phyloP scores from a whole-genome alignment of 768 basidiomycete species.

The Mycena galericulata region DNA sequence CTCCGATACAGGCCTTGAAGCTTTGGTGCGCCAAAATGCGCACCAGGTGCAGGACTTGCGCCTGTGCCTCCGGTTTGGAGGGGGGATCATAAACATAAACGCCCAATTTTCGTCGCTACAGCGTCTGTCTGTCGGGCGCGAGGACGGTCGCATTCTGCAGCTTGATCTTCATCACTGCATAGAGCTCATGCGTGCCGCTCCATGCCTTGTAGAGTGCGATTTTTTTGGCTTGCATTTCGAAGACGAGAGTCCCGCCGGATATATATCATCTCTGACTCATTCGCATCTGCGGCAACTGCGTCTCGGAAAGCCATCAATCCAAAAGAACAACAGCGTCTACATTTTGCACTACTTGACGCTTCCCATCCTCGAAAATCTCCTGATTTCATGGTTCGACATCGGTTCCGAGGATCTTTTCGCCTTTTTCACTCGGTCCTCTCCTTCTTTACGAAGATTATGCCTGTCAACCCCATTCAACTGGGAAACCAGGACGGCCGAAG shows the following conservation, averaged over 20 bases:
- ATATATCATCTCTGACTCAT: neutral
- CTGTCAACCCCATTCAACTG: neutral
- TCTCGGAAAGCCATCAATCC: neutral
- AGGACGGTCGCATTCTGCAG: neutral
- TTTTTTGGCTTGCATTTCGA: neutral
- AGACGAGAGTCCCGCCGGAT: neutral
- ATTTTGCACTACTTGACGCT: neutral
- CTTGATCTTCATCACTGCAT: neutral
- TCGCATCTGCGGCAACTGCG: neutral
- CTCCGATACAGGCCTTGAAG: neutral
- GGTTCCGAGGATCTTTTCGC: neutral
- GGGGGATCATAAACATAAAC: no score
- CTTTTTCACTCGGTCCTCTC: neutral
- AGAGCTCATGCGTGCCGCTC: neutral
- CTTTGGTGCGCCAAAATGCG: neutral
- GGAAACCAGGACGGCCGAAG: neutral
- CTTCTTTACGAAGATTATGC: neutral
- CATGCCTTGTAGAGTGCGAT: neutral
- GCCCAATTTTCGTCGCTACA: no score
- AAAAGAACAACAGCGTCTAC: neutral
- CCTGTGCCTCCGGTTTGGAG: neutral
- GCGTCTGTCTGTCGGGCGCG: neutral
- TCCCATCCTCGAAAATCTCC: neutral
- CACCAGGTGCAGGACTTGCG: neutral
- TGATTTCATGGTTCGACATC: neutral